Conservation (phyloP, 257 asterid species). For the Lycium ferocissimum region DNA sequence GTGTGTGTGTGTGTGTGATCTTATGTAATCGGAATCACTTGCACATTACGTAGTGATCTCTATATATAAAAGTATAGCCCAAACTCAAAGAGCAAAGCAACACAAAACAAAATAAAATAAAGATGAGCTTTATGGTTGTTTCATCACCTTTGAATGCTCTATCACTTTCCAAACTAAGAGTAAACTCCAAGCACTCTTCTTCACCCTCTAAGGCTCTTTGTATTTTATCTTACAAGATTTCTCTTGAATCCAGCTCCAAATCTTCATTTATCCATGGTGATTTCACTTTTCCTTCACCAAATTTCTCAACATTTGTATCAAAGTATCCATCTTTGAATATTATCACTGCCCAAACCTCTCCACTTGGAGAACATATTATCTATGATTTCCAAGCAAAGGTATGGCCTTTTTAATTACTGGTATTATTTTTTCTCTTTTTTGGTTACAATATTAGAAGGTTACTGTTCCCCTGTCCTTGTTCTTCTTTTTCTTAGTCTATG, state of each 20-base stretch:
- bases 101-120: not conserved
- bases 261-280: constrained; percentile 21
- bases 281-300: constrained; percentile 19
- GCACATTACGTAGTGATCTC: not conserved
- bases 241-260: constrained; percentile 15
- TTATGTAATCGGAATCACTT: not conserved
- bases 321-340: not conserved
- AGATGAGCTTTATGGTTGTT: constrained; percentile 12
- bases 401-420: not conserved
- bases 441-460: not conserved
- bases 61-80: not conserved
- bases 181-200: not conserved
- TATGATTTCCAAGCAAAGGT: constrained; percentile 23
- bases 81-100: not conserved
- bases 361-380: constrained; percentile 10
- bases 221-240: not conserved
- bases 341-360: constrained; percentile 26
- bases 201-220: not conserved
- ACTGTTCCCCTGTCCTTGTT: not conserved
- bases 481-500: not conserved
- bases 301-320: constrained; percentile 5
- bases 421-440: not conserved
- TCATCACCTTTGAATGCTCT: not conserved
- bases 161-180: not conserved
- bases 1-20: too few species aligned